These are phyloP conservation scores for Plasmodium inui DNA, from an alignment of 169 alveolate genomes.

Conservation along the genomic window DNA sequence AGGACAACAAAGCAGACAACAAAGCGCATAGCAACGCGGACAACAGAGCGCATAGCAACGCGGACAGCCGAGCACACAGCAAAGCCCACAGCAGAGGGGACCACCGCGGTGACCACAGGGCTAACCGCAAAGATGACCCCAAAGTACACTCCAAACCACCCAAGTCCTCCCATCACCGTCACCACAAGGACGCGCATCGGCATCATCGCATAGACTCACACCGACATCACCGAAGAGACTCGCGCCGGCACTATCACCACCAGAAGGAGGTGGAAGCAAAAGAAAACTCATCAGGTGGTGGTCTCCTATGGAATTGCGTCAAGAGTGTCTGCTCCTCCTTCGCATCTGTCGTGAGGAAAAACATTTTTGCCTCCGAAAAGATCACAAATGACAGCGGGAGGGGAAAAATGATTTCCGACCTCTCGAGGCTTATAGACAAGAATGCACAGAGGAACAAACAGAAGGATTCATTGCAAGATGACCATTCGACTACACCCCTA, in stretches of 20 bases:
- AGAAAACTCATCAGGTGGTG: neutral
- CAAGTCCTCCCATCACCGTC: neutral
- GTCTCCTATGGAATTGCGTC: conserved; percentile 44
- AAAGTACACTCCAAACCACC: neutral
- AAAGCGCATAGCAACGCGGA: no score
- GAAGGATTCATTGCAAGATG: neutral
- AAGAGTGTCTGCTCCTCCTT: conserved; percentile 40
- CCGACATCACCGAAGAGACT: neutral
- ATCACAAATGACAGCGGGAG: neutral
- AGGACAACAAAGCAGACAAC: no score
- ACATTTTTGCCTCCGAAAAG: conserved; percentile 12
- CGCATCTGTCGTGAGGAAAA: conserved; percentile 38
- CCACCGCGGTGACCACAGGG: neutral
- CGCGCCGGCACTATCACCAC: neutral
- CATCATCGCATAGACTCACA: neutral
- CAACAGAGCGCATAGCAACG: no score
- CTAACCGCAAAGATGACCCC: neutral
- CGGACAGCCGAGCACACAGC: no score
- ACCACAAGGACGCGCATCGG: neutral
- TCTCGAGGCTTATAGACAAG: conserved; percentile 22
- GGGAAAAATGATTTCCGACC: conserved; percentile 12
- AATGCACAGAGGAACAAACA: conserved; percentile 18
- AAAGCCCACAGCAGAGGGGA: neutral
- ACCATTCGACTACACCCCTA: neutral
- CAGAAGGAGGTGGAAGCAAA: neutral